Percentiles rank a stretch among this genome's conserved stretches.
phyloP scores from a whole-genome alignment of 164 flowering plant species.

The Tinospora cordifolia region DNA sequence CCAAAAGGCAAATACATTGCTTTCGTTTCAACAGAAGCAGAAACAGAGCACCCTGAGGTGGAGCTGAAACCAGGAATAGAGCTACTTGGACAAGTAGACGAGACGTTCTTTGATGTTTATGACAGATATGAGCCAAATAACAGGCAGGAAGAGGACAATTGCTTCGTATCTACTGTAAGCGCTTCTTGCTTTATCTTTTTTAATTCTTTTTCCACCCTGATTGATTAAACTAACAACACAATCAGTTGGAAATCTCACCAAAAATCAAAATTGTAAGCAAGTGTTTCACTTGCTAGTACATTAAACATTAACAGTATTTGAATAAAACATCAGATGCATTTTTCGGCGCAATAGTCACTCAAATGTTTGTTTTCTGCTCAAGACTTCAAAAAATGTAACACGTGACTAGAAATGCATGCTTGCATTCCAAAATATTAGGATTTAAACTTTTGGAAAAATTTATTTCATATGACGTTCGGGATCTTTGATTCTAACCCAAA shows the following conservation, averaged over 20 bases:
- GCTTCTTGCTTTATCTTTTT: neutral
- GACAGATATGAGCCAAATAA: conserved; percentile 80
- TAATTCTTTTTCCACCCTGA: neutral
- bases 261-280: too few relatives aligned
- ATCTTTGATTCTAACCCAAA: too few relatives aligned
- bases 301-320: too few relatives aligned
- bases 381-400: conserved; percentile 18
- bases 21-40: conserved; percentile 88
- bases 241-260: neutral
- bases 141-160: conserved; percentile 42
- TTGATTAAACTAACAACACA: neutral
- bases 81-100: conserved; percentile 81
- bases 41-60: conserved; percentile 74
- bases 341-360: neutral
- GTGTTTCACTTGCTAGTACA: too few relatives aligned
- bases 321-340: neutral
- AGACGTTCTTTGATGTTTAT: conserved; percentile 74
- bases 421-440: neutral
- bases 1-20: conserved; percentile 93
- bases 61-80: conserved; percentile 89
- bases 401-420: neutral
- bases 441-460: too few relatives aligned
- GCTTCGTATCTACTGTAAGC: conserved; percentile 85
- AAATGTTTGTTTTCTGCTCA: conserved; percentile 27
- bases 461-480: too few relatives aligned